Base-by-base conservation (phyloP, 352 stramenopile species). In the Phytophthora cactorum region DNA sequence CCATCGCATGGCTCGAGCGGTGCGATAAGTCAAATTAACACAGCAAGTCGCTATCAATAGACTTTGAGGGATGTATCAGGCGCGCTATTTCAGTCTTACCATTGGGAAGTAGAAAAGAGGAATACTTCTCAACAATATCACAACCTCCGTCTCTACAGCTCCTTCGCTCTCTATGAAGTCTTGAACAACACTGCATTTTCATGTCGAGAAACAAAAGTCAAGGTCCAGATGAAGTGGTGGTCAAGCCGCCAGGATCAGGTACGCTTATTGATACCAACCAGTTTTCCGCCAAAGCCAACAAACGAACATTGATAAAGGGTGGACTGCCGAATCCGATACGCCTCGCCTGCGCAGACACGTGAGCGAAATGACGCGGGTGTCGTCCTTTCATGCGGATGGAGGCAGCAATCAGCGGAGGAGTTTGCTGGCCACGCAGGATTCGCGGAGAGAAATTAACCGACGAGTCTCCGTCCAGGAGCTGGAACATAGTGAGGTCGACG, bases 1-100 rank as follows among this genome's bases (percentile, higher is more conserved):
- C 85, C 4, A 81, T 94, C 31, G 84, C 84, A 12, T 92, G 81
- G 82, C 78, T 92, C 7, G 70, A 77, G 47, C 72, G 72, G 29
- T 61, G 69, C n/a, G 46, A 66, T 52, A 65, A 63, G 47, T 32
- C 9, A 27, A 11, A 44, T 15, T 11, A 29, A 28, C 14, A 43
- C 28, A 5, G 27, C n/a, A 27, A 57, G 39, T 28, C 31, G 25
- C n/a, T 57, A 58, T 69, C 29, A 69, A 64, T 69, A 54, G 32
- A 22, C 10, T 7, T 41, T 22, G 14, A 10, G 10, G 39, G 39
- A 39, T 12, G 6, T 6, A 6, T 32, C 29, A 32, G 6, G 29
- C 3, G 29, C n/a, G 6, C 29, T 32, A 32, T 32, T 32, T 32
- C 29, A 32, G 29, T 6, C 29, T 3, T 32, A 32, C 29, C 3